phyloP scores from a whole-genome alignment of 1,139 yeast genomes.

The Magnusiomyces magnusii region DNA sequence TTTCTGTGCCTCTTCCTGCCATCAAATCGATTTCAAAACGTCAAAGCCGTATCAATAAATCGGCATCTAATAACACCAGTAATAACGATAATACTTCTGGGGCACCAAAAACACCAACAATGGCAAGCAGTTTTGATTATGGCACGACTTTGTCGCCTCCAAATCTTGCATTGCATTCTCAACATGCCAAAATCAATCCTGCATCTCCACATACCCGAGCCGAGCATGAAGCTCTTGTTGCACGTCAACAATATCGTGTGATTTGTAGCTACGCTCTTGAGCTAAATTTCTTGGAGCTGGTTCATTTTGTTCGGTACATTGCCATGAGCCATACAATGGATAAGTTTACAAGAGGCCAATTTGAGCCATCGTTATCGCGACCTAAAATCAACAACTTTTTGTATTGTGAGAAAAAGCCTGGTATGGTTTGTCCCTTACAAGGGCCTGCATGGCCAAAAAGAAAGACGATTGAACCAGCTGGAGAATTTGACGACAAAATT shows the following conservation, averaged over 20 bases:
- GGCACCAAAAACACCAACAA: background rate
- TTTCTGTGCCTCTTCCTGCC: background rate
- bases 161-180: background rate
- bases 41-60: background rate
- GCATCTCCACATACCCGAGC: background rate
- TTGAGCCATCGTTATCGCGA: background rate
- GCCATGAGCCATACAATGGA: background rate
- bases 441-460: background rate
- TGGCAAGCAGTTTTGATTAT: background rate
- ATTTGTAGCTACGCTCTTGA: background rate
- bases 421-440: background rate
- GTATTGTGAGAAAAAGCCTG: background rate
- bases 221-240: slow-evolving; percentile 1
- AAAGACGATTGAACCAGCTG: background rate
- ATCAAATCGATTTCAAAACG: background rate
- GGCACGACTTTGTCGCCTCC: background rate
- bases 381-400: background rate
- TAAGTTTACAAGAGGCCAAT: background rate
- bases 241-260: background rate
- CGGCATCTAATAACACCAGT: background rate
- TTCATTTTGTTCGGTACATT: slow-evolving; percentile 1
- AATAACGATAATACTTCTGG: background rate
- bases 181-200: background rate
- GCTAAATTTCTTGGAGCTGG: slow-evolving; percentile 1
- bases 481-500: background rate